Evolutionary conservation across 2,329 filamentous ascomycete species (phyloP).

Genomic region (Trichoderma lentiforme): DNA sequence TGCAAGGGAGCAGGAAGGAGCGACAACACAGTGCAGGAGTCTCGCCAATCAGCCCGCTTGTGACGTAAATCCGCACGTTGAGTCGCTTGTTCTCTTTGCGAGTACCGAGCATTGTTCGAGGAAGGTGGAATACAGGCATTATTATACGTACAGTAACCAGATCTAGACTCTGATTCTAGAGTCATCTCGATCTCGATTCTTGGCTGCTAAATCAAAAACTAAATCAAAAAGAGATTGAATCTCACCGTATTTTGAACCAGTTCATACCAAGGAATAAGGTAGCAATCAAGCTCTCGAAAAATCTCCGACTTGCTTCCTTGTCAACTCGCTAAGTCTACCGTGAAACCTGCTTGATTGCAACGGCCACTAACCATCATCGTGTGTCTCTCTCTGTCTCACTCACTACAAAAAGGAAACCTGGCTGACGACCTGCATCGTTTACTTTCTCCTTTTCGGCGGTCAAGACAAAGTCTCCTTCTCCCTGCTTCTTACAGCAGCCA

Average conservation of each 20-base stretch:
- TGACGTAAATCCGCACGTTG: background rate
- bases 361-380: background rate
- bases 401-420: background rate
- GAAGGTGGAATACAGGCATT: background rate
- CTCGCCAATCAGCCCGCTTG: too few relatives aligned
- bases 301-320: background rate
- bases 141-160: background rate
- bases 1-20: background rate
- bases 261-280: background rate
- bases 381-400: background rate
- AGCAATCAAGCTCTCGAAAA: background rate
- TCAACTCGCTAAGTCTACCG: background rate
- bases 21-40: background rate
- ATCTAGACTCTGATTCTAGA: background rate
- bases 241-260: background rate
- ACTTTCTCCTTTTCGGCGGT: background rate
- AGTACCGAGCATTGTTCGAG: background rate
- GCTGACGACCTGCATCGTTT: background rate
- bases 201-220: background rate
- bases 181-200: background rate
- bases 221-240: background rate
- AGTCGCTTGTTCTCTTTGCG: background rate
- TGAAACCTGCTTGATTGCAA: background rate
- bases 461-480: background rate
- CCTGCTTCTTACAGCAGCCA: constrained; percentile 8